phyloP scores from a whole-genome alignment of 345 rosid genomes.

The Arabis alpina region DNA sequence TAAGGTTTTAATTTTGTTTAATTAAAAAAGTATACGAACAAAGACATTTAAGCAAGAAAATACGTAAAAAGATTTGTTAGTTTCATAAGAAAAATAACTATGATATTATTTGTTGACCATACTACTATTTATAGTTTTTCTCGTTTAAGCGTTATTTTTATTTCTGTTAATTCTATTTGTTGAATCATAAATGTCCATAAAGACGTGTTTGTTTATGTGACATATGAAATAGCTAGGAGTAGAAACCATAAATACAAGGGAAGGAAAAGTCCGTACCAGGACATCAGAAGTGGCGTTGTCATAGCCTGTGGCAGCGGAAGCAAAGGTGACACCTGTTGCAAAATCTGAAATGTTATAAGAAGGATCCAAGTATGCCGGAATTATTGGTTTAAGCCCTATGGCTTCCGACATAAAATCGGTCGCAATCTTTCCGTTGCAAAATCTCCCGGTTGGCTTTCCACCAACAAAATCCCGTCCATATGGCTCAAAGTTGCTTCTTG shows the following conservation, averaged over 20 bases:
- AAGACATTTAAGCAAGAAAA: neutral
- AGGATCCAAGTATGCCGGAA: slow-evolving; percentile 68
- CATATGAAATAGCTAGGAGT: neutral
- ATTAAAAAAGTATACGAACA: neutral
- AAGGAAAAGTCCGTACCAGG: slow-evolving; percentile 42
- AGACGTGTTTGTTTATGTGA: slow-evolving; percentile 8
- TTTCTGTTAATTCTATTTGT: neutral
- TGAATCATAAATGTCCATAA: slow-evolving; percentile 20
- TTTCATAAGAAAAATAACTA: neutral
- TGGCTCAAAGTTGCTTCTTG: slow-evolving; percentile 64
- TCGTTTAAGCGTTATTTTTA: neutral
- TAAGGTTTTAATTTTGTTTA: no score
- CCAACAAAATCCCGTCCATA: slow-evolving; percentile 64
- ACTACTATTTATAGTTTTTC: neutral
- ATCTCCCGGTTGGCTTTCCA: slow-evolving; percentile 59
- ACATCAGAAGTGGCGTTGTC: slow-evolving; percentile 64
- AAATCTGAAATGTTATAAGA: slow-evolving; percentile 55
- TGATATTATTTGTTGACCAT: neutral
- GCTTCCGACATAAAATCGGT: slow-evolving; percentile 59
- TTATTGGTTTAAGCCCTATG: slow-evolving; percentile 48
- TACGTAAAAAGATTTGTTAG: neutral
- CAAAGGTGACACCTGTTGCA: slow-evolving; percentile 61
- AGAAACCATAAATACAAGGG: slow-evolving; percentile 5
- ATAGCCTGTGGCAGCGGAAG: slow-evolving; percentile 66
- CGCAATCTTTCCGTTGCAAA: slow-evolving; percentile 60